These are phyloP conservation scores for Begonia fuchsioides DNA, from an alignment of 306 rosid genomes.

Conservation along the genomic window DNA sequence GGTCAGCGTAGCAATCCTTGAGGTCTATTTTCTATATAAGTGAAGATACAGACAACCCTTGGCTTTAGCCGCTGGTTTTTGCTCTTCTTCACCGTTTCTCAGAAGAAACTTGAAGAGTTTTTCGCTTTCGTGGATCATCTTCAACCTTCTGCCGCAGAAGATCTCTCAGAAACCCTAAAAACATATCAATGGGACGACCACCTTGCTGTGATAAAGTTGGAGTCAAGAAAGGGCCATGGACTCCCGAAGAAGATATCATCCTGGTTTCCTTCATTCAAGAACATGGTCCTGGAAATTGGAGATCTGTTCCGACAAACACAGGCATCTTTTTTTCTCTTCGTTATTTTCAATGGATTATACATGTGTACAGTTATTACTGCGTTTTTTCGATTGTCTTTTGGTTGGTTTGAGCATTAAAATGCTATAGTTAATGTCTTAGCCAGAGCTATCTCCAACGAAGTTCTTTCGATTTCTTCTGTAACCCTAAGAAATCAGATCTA, in stretches of 20 bases:
- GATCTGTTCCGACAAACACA: slow-evolving; percentile 45
- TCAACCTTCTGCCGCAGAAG: too few relatives aligned
- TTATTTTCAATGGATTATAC: not conserved
- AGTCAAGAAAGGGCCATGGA: slow-evolving; percentile 64
- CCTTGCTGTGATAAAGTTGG: slow-evolving; percentile 58
- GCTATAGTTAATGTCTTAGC: not conserved
- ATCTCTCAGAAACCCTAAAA: not conserved
- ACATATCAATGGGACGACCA: slow-evolving; percentile 34
- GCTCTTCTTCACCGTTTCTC: too few relatives aligned
- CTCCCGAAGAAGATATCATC: slow-evolving; percentile 55
- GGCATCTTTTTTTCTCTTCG: slow-evolving; percentile 12
- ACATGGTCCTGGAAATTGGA: slow-evolving; percentile 61
- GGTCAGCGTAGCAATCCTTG: slow-evolving; percentile 15
- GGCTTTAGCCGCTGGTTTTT: slow-evolving; percentile 18
- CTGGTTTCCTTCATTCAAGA: slow-evolving; percentile 59
- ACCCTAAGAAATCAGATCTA: not conserved
- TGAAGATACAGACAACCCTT: slow-evolving; percentile 13
- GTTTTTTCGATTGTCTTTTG: not conserved
- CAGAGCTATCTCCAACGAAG: not conserved
- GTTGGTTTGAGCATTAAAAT: slow-evolving; percentile 9
- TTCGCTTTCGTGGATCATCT: too few relatives aligned
- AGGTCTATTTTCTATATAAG: slow-evolving; percentile 7
- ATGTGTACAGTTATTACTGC: not conserved
- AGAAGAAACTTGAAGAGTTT: not conserved
- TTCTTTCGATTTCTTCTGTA: too few relatives aligned